Evolutionary conservation across 306 rosid species (phyloP), one percentile per base, ranked within the genome.

Genomic region (Cajanus cajan): DNA sequence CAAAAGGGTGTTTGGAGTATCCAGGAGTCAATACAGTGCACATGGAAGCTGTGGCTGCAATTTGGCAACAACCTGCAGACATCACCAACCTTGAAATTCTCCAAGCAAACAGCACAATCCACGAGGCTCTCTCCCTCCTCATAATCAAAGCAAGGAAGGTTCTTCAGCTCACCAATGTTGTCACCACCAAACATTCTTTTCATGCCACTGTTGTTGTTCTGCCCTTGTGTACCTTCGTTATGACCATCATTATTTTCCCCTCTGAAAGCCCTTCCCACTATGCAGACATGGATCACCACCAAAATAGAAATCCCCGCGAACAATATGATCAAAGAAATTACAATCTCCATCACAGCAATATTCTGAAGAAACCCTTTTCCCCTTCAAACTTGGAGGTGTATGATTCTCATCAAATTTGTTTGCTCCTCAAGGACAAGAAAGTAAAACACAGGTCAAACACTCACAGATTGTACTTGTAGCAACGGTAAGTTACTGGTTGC

Each of bases 91-190:
- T 86, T 78, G 74, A 87, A 89, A 41, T 33, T 85, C 78, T 89
- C 93, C 70, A 89, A 83, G 63, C 96, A 91, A 68, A 91, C 88
- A 14, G 88, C 92, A 79, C 96, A 91, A 3, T 88, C 92, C 54
- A 77, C 85, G 0, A 73, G 81, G 79, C 83, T 15, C 14, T 14
- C 1, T 24, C 9, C 15, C 19, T 78, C 90, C 58, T 51, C 67
- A 4, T 89, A 89, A 5, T 81, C 84, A 80, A 77, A 91, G 73
- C 90, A 77, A 36, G 94, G 94, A 68, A 91, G 94, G 51, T 84
- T 87, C 37, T 86, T 85, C 59, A 91, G 8, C 39, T 89, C 90
- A 13, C 75, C 86, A 63, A 61, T 61, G 43, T 63, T 63, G 8
- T 73, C 81, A 1, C 41, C 31, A 1, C 54, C 25, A 4, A 84